Evolutionary conservation across 805 yeast species (phyloP).

Genomic region (Monosporozyma aerobia): DNA sequence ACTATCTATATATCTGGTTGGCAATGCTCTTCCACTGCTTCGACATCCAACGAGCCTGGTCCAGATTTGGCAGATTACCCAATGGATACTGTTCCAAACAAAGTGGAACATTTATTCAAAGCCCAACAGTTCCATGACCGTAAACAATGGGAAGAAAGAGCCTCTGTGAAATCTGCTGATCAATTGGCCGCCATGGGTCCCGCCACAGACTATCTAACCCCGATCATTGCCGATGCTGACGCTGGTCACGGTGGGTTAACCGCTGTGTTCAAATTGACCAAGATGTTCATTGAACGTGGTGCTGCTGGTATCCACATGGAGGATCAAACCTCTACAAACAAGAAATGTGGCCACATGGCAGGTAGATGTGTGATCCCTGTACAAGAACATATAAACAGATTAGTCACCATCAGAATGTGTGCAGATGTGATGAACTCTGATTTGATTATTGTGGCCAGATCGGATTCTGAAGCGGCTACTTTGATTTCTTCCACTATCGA

Average conservation of each 20-base stretch:
- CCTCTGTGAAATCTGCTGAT: constrained; percentile 42
- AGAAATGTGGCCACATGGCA: constrained; percentile 99
- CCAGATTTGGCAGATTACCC: constrained; percentile 99
- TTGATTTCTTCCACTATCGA: constrained; percentile 89
- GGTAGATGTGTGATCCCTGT: constrained; percentile 96
- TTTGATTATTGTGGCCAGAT: constrained; percentile 82
- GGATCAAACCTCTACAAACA: constrained; percentile 98
- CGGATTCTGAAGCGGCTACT: constrained; percentile 97
- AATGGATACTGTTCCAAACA: constrained; percentile 96
- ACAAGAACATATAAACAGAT: constrained; percentile 92
- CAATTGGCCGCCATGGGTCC: constrained; percentile 62
- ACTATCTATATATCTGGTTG: constrained; percentile 93
- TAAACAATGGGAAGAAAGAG: constrained; percentile 84
- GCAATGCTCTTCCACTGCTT: constrained; percentile 98
- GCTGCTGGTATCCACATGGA: constrained; percentile 99
- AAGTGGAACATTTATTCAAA: constrained; percentile 92
- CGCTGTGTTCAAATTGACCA: constrained; percentile 89
- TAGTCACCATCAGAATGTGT: constrained; percentile 87
- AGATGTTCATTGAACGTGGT: constrained; percentile 93
- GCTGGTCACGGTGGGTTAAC: constrained; percentile 99
- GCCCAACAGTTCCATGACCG: constrained; percentile 97
- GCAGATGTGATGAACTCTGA: constrained; percentile 90
- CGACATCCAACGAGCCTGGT: constrained; percentile 94
- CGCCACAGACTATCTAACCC: constrained; percentile 81
- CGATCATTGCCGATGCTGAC: constrained; percentile 95